Evolutionary conservation across 2,329 filamentous ascomycete genomes (phyloP), one percentile per base, ranked within the genome.

Genomic region (Clonostachys chloroleuca): DNA sequence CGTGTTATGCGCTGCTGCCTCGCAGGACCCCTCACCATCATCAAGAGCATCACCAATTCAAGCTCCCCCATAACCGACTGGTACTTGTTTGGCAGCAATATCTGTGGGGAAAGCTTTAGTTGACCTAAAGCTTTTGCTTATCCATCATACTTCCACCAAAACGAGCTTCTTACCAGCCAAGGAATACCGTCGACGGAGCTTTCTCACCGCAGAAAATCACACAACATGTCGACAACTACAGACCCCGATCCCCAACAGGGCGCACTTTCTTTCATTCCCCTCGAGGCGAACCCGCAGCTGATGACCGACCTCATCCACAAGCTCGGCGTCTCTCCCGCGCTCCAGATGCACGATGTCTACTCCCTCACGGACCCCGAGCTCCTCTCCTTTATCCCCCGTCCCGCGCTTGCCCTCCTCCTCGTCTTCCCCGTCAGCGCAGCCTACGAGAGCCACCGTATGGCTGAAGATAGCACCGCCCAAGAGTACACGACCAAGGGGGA

Each of bases 291-390:
- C 72, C 92, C 94, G 0, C 83, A 89, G 68, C 83, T 96, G 34
- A 94, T 97, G 84, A 92, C 84, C 46, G 71, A 77, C 40, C 84
- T 97, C 35, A 80, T 95, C 43, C 88, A 87, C 72, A 83, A 83
- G 56, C 87, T 97, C 24, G 92, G 92, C 53, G 82, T 97, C 47
- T 87, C 87, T n/a, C 61, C 70, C n/a, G 74, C 78, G 24, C 78
- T 97, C 42, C 77, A 81, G 58, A 85, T 96, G 69, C 86, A 95
- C 74, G 92, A 97, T 68, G 89, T 97, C 65, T 96, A 86, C 78
- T 92, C 86, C 56, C 85, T 97, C 60, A 86, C 87, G 53, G 92
- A 97, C 45, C 84, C 88, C 0, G 84, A 91, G 45, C 80, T 96
- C 37, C 83, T 97, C 45, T 80, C 83, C 51, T 91, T 96, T 67